Evolutionary conservation across 345 rosid species (phyloP), one percentile per base, ranked within the genome.

Genomic region (Gossypium sturtianum): DNA sequence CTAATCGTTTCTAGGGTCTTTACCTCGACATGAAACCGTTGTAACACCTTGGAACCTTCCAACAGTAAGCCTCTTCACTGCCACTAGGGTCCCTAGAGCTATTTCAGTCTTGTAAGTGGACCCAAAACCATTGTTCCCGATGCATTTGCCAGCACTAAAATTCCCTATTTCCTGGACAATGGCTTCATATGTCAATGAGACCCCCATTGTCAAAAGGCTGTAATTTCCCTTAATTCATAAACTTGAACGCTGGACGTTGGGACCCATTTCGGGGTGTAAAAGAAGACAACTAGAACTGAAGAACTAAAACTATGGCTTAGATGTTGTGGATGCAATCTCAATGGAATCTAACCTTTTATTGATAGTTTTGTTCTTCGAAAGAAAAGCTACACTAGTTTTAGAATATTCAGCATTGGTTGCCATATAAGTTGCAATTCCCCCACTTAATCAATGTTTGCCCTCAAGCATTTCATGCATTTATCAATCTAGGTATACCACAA

Each of bases 271-370:
- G 71, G 72, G 4, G 86, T 81, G 82, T 84, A 84, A 38, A 89
- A 7, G 80, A 85, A 89, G 23, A 89, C 12, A 25, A 85, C 80
- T 38, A 89, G 83, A 54, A 82, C 79, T 2, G 27, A 12, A 89
- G 89, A 68, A 89, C 90, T 3, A 84, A 85, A 70, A 85, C 82
- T 9, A 89, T 87, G 60, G 84, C 83, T 2, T 90, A 22, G 90
- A 89, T 11, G 84, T 82, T 65, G 87, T 81, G 2, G 88, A 85
- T 75, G 93, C 90, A 59, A 89, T 77, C 81, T 89, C 93, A 44
- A 85, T 87, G 15, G 93, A 81, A 19, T 79, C 61, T 57, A 57
- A 22, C 15, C 61, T 57, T 9, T 57, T 57, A 57, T 57, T 20
- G 29, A 20, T 27, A 57, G 27, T 57, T 57, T 25, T 57, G 27